phyloP scores from a whole-genome alignment of 768 basidiomycete species.

The Pleurotus djamor region DNA sequence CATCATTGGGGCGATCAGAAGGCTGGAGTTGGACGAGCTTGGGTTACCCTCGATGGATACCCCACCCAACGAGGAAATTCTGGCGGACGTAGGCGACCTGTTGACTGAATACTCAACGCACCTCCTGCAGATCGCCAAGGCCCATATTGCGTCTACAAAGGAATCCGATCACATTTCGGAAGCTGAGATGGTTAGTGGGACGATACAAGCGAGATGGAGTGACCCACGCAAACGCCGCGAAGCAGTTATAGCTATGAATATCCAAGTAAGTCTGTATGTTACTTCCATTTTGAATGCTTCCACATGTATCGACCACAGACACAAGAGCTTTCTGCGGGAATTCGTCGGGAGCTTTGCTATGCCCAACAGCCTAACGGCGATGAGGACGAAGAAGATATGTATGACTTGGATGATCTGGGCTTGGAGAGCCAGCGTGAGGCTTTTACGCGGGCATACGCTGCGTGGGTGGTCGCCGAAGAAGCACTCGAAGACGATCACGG shows the following conservation, averaged over 20 bases:
- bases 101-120: constrained; percentile 32
- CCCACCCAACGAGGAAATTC: constrained; percentile 18
- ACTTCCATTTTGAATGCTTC: not conserved
- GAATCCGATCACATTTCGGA: constrained; percentile 32
- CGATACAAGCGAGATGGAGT: constrained; percentile 40
- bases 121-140: constrained; percentile 27
- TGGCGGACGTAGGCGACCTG: constrained; percentile 33
- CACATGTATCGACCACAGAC: constrained; percentile 22
- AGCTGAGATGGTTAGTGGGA: constrained; percentile 41
- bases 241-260: constrained; percentile 37
- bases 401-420: constrained; percentile 22
- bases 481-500: constrained; percentile 20
- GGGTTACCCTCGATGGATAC: constrained; percentile 24
- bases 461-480: constrained; percentile 36
- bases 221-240: constrained; percentile 39
- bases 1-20: constrained; percentile 22
- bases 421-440: constrained; percentile 20
- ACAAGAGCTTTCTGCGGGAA: constrained; percentile 30
- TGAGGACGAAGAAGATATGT: constrained; percentile 21
- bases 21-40: constrained; percentile 21
- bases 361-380: constrained; percentile 10
- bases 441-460: constrained; percentile 41
- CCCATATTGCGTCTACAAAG: constrained; percentile 33
- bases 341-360: constrained; percentile 27
- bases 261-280: constrained; percentile 29